Conservation (phyloP, 106 monocot genomes). For the Dendrobium catenatum region DNA sequence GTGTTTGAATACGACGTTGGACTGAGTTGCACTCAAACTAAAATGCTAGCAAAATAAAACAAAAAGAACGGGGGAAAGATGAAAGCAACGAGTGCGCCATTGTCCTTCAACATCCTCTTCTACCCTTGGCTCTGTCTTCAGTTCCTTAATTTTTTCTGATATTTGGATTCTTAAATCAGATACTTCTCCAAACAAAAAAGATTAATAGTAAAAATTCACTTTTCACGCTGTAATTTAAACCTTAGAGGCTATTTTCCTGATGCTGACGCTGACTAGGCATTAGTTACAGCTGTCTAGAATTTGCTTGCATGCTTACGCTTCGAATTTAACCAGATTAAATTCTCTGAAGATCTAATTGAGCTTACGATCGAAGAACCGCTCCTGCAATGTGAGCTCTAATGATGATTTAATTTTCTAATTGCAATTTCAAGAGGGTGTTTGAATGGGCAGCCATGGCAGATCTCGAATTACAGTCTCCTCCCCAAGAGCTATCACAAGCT, state of each 20-base stretch:
- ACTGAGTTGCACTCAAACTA: slow-evolving; percentile 9
- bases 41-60: slow-evolving; percentile 3
- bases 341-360: no score
- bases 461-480: background rate
- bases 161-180: background rate
- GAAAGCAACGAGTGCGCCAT: background rate
- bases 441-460: background rate
- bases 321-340: background rate
- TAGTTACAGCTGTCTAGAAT: no score
- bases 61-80: background rate
- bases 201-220: background rate
- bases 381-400: background rate
- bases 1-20: slow-evolving; percentile 7
- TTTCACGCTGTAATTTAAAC: no score
- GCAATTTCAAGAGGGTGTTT: background rate
- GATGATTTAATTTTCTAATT: background rate
- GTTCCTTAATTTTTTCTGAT: background rate
- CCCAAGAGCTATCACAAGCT: background rate
- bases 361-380: no score
- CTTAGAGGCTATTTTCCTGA: no score
- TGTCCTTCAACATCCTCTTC: background rate
- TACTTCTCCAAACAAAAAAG: background rate
- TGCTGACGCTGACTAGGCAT: no score
- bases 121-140: background rate
- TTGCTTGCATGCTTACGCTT: background rate